Conservation (phyloP, 2,329 filamentous ascomycete species). For the Ophiosphaerella korrae region DNA sequence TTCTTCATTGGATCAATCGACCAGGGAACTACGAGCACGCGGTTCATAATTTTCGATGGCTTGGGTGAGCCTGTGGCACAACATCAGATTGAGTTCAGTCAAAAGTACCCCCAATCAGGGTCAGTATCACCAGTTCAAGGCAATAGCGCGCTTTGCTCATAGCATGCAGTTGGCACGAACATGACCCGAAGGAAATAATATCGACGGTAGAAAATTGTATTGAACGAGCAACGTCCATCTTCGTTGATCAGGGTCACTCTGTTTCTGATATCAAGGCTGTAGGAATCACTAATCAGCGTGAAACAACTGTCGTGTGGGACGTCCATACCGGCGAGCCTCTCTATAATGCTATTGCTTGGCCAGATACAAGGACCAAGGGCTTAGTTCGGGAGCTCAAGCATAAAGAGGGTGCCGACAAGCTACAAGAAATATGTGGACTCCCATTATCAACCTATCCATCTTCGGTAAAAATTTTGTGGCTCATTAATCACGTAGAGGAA, state of each 20-base stretch:
- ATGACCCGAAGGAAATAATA: constrained; percentile 79
- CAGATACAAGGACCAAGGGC: constrained; percentile 78
- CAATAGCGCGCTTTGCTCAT: constrained; percentile 15
- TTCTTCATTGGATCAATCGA: constrained; percentile 87
- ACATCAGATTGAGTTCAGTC: constrained; percentile 86
- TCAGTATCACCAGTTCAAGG: constrained; percentile 53
- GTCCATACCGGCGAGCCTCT: constrained; percentile 77
- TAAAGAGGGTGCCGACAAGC: constrained; percentile 68
- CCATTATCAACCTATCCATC: constrained; percentile 89
- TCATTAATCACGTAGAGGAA: constrained; percentile 71
- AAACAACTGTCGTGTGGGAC: constrained; percentile 88
- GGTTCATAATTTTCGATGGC: constrained; percentile 89
- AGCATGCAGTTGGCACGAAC: constrained; percentile 78
- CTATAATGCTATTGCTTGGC: constrained; percentile 84
- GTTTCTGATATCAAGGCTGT: constrained; percentile 73
- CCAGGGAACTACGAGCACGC: constrained; percentile 86
- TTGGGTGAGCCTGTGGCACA: constrained; percentile 77
- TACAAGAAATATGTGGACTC: constrained; percentile 75
- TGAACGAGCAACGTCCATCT: constrained; percentile 73
- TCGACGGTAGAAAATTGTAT: constrained; percentile 79
- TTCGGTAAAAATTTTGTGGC: constrained; percentile 83
- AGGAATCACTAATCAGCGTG: constrained; percentile 89
- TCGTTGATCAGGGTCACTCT: constrained; percentile 71
- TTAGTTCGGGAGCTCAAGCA: constrained; percentile 78
- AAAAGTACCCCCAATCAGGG: constrained; percentile 84